Percentiles rank a stretch among this genome's conserved stretches.
phyloP scores from a whole-genome alignment of 768 basidiomycete species.

The Suillus subaureus region DNA sequence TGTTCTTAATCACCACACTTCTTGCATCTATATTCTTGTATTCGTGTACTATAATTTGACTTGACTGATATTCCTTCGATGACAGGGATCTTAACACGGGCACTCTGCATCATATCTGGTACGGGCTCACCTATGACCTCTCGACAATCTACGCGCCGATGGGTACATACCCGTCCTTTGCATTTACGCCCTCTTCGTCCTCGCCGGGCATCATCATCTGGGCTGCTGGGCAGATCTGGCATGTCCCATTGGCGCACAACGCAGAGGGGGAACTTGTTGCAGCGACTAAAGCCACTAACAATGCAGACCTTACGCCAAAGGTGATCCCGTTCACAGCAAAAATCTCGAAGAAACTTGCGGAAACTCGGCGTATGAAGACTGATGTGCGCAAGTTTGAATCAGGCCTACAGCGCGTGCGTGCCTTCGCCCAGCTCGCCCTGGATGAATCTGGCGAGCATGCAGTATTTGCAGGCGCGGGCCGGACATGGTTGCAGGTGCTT shows the following conservation, averaged over 20 bases:
- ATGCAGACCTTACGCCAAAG: constrained; percentile 32
- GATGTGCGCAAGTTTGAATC: constrained; percentile 58
- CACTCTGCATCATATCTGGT: constrained; percentile 64
- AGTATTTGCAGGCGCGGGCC: constrained; percentile 70
- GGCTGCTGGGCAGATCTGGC: constrained; percentile 72
- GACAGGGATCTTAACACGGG: constrained; percentile 67
- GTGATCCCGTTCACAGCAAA: constrained; percentile 62
- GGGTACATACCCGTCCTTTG: constrained; percentile 79
- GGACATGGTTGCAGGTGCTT: constrained; percentile 53
- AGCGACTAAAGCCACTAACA: constrained; percentile 3
- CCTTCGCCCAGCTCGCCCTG: constrained; percentile 62
- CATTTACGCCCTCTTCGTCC: constrained; percentile 61
- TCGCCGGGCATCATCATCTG: constrained; percentile 60
- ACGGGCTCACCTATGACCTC: constrained; percentile 73
- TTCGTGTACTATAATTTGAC: neutral
- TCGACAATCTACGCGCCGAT: constrained; percentile 67
- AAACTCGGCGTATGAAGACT: constrained; percentile 51
- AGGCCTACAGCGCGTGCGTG: constrained; percentile 55
- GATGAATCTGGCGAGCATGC: constrained; percentile 55
- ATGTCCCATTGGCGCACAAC: constrained; percentile 58
- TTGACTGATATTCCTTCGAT: constrained; percentile 6
- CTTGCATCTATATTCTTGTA: neutral
- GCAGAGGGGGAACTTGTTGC: constrained; percentile 52
- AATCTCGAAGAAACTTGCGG: constrained; percentile 64
- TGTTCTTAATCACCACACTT: neutral